phyloP scores from a whole-genome alignment of 768 basidiomycete genomes.

The Galerina marginata region DNA sequence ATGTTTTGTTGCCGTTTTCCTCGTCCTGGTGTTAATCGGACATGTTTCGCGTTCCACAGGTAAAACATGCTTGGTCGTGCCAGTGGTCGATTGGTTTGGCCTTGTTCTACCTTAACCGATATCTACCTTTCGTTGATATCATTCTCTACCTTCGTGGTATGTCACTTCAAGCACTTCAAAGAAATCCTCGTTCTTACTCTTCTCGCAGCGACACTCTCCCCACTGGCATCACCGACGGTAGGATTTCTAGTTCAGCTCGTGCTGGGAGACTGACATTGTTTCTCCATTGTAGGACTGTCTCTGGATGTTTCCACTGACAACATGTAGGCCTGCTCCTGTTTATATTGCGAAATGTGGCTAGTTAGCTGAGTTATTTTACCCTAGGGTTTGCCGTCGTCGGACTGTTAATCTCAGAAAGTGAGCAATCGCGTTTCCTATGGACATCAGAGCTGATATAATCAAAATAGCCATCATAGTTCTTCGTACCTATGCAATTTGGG shows the following conservation, averaged over 20 bases:
- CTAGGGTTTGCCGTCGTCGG: neutral
- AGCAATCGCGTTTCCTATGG: neutral
- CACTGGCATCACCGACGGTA: neutral
- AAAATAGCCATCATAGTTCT: conserved; percentile 1
- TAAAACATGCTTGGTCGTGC: conserved; percentile 4
- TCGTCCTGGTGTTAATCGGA: neutral
- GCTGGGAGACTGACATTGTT: too few relatives aligned
- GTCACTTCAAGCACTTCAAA: neutral
- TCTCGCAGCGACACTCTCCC: neutral
- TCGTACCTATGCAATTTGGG: conserved; percentile 6
- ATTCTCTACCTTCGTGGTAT: neutral
- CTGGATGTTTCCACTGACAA: neutral
- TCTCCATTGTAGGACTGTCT: neutral
- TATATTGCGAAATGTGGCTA: neutral
- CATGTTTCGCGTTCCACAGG: neutral
- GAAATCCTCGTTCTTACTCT: neutral
- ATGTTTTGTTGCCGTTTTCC: neutral
- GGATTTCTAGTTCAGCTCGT: neutral
- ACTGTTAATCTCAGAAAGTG: conserved; percentile 2
- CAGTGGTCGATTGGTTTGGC: neutral
- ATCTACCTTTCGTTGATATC: conserved; percentile 4
- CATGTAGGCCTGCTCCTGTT: neutral
- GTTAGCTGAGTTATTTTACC: too few relatives aligned
- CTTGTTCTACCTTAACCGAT: conserved; percentile 2
- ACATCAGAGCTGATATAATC: neutral